Evolutionary conservation across 768 basidiomycete species (phyloP).

Genomic region (Saitozyma sp.): DNA sequence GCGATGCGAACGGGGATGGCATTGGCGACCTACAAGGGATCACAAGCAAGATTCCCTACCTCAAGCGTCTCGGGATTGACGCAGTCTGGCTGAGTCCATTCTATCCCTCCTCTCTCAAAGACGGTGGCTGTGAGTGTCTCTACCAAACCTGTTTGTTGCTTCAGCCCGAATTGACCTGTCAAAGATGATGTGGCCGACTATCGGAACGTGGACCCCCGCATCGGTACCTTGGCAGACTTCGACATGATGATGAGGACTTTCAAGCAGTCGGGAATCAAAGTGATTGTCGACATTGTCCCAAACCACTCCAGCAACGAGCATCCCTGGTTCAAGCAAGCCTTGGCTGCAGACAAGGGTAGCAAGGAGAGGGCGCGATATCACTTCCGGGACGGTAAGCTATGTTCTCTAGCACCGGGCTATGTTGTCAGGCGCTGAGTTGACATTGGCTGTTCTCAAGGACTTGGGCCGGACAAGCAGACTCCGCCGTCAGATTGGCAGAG

Average conservation of each 20-base stretch:
- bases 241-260: constrained; percentile 9
- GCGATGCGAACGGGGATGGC: constrained; percentile 16
- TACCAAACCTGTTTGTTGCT: background rate
- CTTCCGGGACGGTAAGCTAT: constrained; percentile 4
- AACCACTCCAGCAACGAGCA: constrained; percentile 16
- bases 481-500: constrained; percentile 25
- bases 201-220: constrained; percentile 12
- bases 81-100: constrained; percentile 23
- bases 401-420: too few relatives aligned
- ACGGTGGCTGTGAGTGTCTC: constrained; percentile 20
- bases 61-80: constrained; percentile 9
- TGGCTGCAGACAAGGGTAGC: constrained; percentile 1
- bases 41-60: constrained; percentile 1
- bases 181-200: constrained; percentile 27
- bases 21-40: constrained; percentile 17
- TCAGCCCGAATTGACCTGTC: too few relatives aligned
- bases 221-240: constrained; percentile 21
- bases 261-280: constrained; percentile 12
- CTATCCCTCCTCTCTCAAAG: constrained; percentile 14
- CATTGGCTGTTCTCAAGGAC: too few relatives aligned
- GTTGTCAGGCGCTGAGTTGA: too few relatives aligned
- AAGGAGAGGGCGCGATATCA: background rate
- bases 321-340: constrained; percentile 17
- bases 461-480: too few relatives aligned
- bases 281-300: constrained; percentile 20